phyloP scores from a whole-genome alignment of 2,329 filamentous ascomycete genomes.

The Verticillium klebahnii region DNA sequence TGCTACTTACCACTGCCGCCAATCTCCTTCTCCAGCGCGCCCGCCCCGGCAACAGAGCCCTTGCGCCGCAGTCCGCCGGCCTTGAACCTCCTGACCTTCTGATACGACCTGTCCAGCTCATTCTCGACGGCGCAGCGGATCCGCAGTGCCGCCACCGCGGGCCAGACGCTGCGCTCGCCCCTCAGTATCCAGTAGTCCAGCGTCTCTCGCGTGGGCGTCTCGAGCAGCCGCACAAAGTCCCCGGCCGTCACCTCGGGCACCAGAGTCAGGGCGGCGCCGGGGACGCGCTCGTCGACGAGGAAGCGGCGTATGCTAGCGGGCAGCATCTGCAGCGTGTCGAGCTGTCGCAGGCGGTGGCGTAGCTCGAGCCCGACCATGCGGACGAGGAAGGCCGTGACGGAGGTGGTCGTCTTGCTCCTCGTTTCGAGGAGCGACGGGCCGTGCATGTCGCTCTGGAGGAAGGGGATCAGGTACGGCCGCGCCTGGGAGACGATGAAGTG shows the following conservation, averaged over 20 bases:
- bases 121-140: constrained; percentile 82
- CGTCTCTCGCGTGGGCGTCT: constrained; percentile 71
- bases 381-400: constrained; percentile 53
- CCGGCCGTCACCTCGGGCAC: constrained; percentile 70
- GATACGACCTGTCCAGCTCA: constrained; percentile 81
- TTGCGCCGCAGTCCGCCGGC: constrained; percentile 46
- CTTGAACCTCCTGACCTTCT: constrained; percentile 64
- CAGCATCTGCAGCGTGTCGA: constrained; percentile 72
- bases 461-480: constrained; percentile 82
- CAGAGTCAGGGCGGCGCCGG: constrained; percentile 72
- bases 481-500: constrained; percentile 95
- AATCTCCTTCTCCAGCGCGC: not conserved
- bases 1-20: not conserved
- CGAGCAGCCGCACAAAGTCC: constrained; percentile 76
- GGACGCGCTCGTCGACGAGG: constrained; percentile 76
- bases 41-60: constrained; percentile 15
- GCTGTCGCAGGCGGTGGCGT: constrained; percentile 73
- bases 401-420: constrained; percentile 50
- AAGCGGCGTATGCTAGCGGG: constrained; percentile 68
- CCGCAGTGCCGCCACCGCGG: constrained; percentile 74
- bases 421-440: constrained; percentile 61
- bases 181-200: constrained; percentile 81
- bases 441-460: constrained; percentile 76
- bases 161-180: constrained; percentile 88
- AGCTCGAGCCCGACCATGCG: constrained; percentile 72